A percentile compares a stretch with the other conserved stretches of the same genome.
phyloP scores from a whole-genome alignment of 768 basidiomycete genomes.

The Leccinum olivaceopallidum region DNA sequence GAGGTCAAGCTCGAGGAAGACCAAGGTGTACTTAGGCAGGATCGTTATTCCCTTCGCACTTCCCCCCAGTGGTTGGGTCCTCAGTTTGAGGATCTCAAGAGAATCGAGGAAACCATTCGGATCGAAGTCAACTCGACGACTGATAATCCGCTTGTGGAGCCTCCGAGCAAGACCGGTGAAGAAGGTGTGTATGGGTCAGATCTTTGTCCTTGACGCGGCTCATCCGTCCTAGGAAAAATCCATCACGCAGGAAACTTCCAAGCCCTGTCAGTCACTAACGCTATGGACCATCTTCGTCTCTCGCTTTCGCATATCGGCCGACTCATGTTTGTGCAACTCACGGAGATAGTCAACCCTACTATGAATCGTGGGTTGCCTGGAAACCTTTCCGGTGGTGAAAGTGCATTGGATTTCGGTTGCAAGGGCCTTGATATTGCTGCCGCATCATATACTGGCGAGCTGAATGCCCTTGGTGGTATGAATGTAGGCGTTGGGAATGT shows the following conservation, averaged over 20 bases:
- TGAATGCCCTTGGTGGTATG: slow-evolving; percentile 70
- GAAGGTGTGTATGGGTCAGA: slow-evolving; percentile 17
- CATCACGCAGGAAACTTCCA: slow-evolving; percentile 92
- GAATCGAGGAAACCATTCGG: slow-evolving; percentile 61
- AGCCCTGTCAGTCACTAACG: slow-evolving; percentile 80
- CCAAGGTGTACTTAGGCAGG: slow-evolving; percentile 73
- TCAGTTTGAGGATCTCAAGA: slow-evolving; percentile 76
- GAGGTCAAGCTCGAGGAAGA: slow-evolving; percentile 77
- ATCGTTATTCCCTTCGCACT: slow-evolving; percentile 66
- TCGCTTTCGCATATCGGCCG: slow-evolving; percentile 70
- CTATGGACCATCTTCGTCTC: slow-evolving; percentile 85
- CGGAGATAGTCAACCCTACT: slow-evolving; percentile 54
- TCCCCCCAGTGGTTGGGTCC: slow-evolving; percentile 86
- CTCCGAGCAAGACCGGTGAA: slow-evolving; percentile 57
- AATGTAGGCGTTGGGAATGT: slow-evolving; percentile 85
- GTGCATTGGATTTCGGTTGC: slow-evolving; percentile 77
- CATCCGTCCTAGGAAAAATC: slow-evolving; percentile 42
- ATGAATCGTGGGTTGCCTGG: slow-evolving; percentile 82
- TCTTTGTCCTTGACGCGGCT: background rate
- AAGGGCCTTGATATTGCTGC: slow-evolving; percentile 86
- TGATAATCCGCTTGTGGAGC: slow-evolving; percentile 85
- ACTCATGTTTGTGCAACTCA: slow-evolving; percentile 63
- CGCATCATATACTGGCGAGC: slow-evolving; percentile 80
- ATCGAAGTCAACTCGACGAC: slow-evolving; percentile 87
- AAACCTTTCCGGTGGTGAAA: slow-evolving; percentile 75